These are phyloP conservation scores for Psilocybe subaeruginosa DNA, from an alignment of 768 basidiomycete genomes.

Conservation along the genomic window DNA sequence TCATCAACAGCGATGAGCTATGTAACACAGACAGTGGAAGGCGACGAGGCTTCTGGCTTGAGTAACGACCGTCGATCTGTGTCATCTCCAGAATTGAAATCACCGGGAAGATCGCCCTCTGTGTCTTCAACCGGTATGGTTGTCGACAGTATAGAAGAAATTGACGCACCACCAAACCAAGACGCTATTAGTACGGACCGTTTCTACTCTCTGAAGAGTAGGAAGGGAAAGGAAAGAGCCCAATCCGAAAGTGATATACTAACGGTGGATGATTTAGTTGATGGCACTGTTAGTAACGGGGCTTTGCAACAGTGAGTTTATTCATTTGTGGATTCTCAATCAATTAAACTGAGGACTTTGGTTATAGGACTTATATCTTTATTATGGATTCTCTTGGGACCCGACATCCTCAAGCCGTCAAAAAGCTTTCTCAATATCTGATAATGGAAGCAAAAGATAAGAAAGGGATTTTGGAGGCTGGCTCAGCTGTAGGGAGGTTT, in stretches of 20 bases:
- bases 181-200: constrained; percentile 1
- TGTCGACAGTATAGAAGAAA: constrained; percentile 10
- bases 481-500: constrained; percentile 46
- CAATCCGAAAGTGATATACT: neutral
- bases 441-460: constrained; percentile 80
- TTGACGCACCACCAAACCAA: neutral
- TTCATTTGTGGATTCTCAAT: neutral
- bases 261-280: neutral
- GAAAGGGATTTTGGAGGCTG: constrained; percentile 39
- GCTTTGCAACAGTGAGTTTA: constrained; percentile 15
- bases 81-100: neutral
- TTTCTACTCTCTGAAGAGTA: constrained; percentile 13
- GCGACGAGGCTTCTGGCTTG: too few species aligned
- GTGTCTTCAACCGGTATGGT: neutral
- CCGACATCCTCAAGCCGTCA: constrained; percentile 68
- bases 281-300: constrained; percentile 7
- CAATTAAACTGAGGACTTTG: neutral
- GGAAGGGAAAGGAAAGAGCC: constrained; percentile 25
- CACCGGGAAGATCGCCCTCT: neutral
- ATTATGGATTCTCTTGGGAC: constrained; percentile 88
- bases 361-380: constrained; percentile 76
- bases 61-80: too few species aligned
- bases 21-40: constrained; percentile 1
- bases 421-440: constrained; percentile 69
- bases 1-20: constrained; percentile 10